These are phyloP conservation scores for Alternaria solani DNA, from an alignment of 2,329 filamentous ascomycete genomes.

Conservation along the genomic window DNA sequence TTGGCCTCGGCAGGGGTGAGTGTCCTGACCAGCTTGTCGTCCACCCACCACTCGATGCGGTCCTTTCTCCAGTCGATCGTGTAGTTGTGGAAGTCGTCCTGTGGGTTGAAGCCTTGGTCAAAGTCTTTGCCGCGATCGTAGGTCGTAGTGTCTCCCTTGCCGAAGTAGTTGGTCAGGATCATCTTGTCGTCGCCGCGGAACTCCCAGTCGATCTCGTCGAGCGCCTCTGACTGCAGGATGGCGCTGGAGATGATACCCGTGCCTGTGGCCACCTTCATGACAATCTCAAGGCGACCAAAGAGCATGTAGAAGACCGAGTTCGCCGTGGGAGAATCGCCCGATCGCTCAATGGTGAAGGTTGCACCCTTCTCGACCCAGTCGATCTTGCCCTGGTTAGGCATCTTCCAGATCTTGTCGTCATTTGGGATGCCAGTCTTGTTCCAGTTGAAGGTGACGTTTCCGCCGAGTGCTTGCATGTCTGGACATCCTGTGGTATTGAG, in stretches of 20 bases:
- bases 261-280: constrained; percentile 58
- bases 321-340: constrained; percentile 79
- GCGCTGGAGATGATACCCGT: constrained; percentile 60
- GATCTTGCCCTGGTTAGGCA: constrained; percentile 71
- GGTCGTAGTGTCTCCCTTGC: constrained; percentile 62
- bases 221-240: constrained; percentile 60
- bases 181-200: constrained; percentile 52
- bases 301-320: constrained; percentile 67
- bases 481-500: constrained; percentile 72
- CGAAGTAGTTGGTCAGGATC: constrained; percentile 63
- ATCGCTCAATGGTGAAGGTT: constrained; percentile 73
- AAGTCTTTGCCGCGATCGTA: constrained; percentile 57
- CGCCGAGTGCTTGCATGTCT: constrained; percentile 73
- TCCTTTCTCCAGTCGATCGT: constrained; percentile 72
- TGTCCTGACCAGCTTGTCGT: constrained; percentile 68
- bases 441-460: constrained; percentile 61
- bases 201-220: constrained; percentile 65
- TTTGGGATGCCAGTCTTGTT: constrained; percentile 58
- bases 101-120: constrained; percentile 37
- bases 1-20: constrained; percentile 67
- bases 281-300: constrained; percentile 61
- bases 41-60: constrained; percentile 70
- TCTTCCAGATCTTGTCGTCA: constrained; percentile 62
- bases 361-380: constrained; percentile 71
- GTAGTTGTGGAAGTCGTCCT: constrained; percentile 53